Base-by-base conservation (phyloP, 164 flowering plant species). In the Dillenia suffruticosa region DNA sequence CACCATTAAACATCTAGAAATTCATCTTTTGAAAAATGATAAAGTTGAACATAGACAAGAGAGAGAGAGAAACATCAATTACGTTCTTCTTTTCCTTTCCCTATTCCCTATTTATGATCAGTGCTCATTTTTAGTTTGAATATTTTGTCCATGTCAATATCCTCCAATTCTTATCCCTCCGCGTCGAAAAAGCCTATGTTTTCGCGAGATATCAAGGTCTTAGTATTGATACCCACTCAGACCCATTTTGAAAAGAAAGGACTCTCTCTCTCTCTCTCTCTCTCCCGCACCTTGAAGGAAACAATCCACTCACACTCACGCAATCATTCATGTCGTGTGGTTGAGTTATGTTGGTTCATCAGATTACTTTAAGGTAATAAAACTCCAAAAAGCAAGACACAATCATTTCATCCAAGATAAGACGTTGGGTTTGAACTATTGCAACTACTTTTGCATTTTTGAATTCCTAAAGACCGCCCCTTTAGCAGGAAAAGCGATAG, bases 361-460 rank as follows among this genome's bases (percentile, higher is more conserved):
- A 52, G 14, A 51, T 46, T 16, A 32, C 40, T 48, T 57, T 47
- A 51, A 57, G 32, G 51, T 51, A 7, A 64, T 60, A 22, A 54
- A 55, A 56, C 58, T 45, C 54, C 49, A 69, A 63, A 52, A 69
- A 59, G 68, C 72, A 58, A 46, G 57, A 59, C 68, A 64, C 43
- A 64, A 69, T 69, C 46, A 64, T 64, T 59, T 45, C 24, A 40
- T 54, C 50, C 45, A 49, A 59, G 72, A 57, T 61, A 56, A 45
- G 57, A 66, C 49, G 53, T 44, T 61, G 65, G 62, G 48, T 64
- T 57, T 64, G 49, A 66, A 64, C 59, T 64, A 56, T 32, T 6
- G 0, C n/a, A n/a, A 51, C 54, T 63, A 52, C 61, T 15, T 17
- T 46, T 58, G 55, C 53, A n/a, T 46, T 52, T 59, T 43, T 58